Evolutionary conservation across 768 basidiomycete species (phyloP), one percentile per base, ranked within the genome.

Genomic region (Macrolepiota dolichaula): DNA sequence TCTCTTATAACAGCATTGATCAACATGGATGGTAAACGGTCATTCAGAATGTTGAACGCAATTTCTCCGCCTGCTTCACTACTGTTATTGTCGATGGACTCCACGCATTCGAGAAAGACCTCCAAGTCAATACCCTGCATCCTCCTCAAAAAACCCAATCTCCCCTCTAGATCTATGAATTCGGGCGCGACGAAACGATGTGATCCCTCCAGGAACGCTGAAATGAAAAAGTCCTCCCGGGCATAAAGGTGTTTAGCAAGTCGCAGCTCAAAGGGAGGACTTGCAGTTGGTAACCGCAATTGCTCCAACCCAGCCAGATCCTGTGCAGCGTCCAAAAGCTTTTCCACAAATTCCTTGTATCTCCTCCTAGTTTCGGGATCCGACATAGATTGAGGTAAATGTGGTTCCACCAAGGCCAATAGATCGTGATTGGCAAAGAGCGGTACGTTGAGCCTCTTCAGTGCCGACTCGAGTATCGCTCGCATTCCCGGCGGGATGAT

Each of bases 21-120:
- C 22, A 46, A n/a, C 13, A 40, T n/a, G 2, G 52, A 52, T 19
- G 52, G 59, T 19, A 61, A 13, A 13, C 32, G 24, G 38, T 61
- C 44, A 25, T 55, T 61, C 22, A 61, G 24, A 24, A 61, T 40
- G 11, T 54, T 27, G 13, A 55, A 54, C 5, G 59, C 59, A 15
- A 50, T 22, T 24, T 10, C 32, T n/a, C 36, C 59, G 6, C 59
- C 44, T 12, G 49, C 46, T 2, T 46, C 35, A 29, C 47, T 38
- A 47, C 42, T 61, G 17, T 55, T 22, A n/a, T 7, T 37, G 2
- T 52, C 42, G 24, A 61, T 61, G 11, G 24, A 49, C 9, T 49
- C 1, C 7, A 49, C 59, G n/a, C 59, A 61, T 2, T 55, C 44
- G 1, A 44, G 19, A 49, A 61, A 61, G 6, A 61, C 55, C 37